These are phyloP conservation scores for Fusarium robinianum DNA, from an alignment of 2,329 filamentous ascomycete genomes.

Conservation along the genomic window DNA sequence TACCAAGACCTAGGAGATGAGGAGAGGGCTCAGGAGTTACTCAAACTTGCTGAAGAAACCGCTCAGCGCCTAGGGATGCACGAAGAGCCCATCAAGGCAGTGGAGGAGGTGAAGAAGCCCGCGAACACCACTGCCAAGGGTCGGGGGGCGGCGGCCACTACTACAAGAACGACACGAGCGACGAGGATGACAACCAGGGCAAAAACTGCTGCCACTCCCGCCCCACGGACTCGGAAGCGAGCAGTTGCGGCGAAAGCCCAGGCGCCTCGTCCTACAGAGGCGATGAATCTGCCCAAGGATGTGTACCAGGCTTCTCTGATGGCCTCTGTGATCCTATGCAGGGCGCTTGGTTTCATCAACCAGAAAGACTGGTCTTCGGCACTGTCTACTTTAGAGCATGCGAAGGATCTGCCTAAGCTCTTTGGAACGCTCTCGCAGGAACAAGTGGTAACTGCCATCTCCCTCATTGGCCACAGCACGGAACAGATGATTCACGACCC, in stretches of 20 bases:
- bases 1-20: slow-evolving; percentile 55
- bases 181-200: slow-evolving; percentile 34
- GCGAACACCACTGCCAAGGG: slow-evolving; percentile 17
- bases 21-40: slow-evolving; percentile 49
- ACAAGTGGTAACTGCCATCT: slow-evolving; percentile 67
- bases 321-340: slow-evolving; percentile 43
- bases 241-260: slow-evolving; percentile 33
- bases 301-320: slow-evolving; percentile 45
- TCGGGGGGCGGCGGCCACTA: slow-evolving; percentile 25
- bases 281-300: slow-evolving; percentile 36
- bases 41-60: slow-evolving; percentile 55
- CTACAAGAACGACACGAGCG: slow-evolving; percentile 34
- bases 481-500: slow-evolving; percentile 77
- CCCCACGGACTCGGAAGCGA: slow-evolving; percentile 27
- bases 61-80: slow-evolving; percentile 43
- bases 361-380: slow-evolving; percentile 63
- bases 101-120: slow-evolving; percentile 18
- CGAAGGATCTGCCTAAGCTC: slow-evolving; percentile 50
- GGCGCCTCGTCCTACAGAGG: slow-evolving; percentile 20
- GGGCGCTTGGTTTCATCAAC: slow-evolving; percentile 51
- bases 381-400: slow-evolving; percentile 57
- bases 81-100: slow-evolving; percentile 16
- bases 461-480: slow-evolving; percentile 69
- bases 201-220: slow-evolving; percentile 22
- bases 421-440: slow-evolving; percentile 50